Percentiles rank a stretch among this genome's conserved stretches.
phyloP scores from a whole-genome alignment of 352 stramenopile genomes.

The Hyaloperonospora arabidopsidis region DNA sequence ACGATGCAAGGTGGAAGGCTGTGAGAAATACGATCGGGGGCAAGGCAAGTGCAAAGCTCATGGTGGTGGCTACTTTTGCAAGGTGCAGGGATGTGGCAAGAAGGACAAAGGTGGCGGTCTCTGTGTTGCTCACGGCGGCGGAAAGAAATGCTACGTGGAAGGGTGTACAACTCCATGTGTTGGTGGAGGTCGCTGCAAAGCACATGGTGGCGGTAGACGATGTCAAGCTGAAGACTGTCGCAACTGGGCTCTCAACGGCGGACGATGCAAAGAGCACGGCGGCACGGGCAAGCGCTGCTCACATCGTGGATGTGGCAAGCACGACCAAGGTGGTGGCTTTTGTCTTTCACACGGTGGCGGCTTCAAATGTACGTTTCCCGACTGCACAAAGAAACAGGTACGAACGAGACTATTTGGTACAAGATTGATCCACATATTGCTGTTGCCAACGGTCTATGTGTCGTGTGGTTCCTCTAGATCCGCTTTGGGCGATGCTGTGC shows the following conservation, averaged over 20 bases:
- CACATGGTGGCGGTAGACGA: slow-evolving; percentile 53
- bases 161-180: slow-evolving; percentile 61
- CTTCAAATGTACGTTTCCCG: slow-evolving; percentile 53
- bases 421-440: not conserved
- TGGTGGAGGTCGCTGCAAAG: slow-evolving; percentile 60
- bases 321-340: slow-evolving; percentile 69
- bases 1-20: slow-evolving; percentile 67
- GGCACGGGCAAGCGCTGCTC: slow-evolving; percentile 64
- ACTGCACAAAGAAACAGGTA: slow-evolving; percentile 79
- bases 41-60: slow-evolving; percentile 78
- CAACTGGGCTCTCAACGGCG: slow-evolving; percentile 60
- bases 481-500: slow-evolving; percentile 67
- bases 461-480: slow-evolving; percentile 24
- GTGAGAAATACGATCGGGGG: slow-evolving; percentile 65
- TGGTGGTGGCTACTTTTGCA: slow-evolving; percentile 77
- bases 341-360: slow-evolving; percentile 70
- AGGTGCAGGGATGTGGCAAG: slow-evolving; percentile 64
- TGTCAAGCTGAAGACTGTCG: slow-evolving; percentile 41
- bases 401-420: slow-evolving; percentile 19
- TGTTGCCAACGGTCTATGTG: slow-evolving; percentile 7
- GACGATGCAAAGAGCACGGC: slow-evolving; percentile 70
- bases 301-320: slow-evolving; percentile 57
- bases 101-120: slow-evolving; percentile 79
- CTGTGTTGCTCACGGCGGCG: slow-evolving; percentile 68
- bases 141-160: slow-evolving; percentile 75